phyloP scores from a whole-genome alignment of 805 yeast species.

The Wickerhamia fluorescens region DNA sequence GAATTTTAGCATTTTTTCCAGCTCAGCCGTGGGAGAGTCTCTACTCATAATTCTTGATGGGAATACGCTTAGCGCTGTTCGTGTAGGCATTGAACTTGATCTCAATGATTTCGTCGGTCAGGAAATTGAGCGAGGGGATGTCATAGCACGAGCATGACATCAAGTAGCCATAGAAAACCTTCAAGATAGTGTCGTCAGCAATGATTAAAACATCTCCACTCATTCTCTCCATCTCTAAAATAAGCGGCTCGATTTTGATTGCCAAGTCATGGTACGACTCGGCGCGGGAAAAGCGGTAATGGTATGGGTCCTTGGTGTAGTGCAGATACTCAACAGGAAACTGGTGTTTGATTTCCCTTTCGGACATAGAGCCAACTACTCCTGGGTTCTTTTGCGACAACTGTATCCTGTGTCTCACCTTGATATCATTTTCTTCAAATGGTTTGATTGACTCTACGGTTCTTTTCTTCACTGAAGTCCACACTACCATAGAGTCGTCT shows the following conservation, averaged over 20 bases:
- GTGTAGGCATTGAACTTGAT: conserved; percentile 81
- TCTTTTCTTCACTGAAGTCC: conserved; percentile 89
- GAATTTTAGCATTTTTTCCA: too few species aligned
- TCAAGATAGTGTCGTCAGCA: conserved; percentile 86
- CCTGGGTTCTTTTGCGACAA: conserved; percentile 89
- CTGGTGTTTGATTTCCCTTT: conserved; percentile 47
- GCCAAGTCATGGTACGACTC: conserved; percentile 97
- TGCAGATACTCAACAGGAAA: conserved; percentile 67
- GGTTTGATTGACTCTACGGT: conserved; percentile 73
- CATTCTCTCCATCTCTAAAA: conserved; percentile 90
- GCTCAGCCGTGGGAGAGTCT: too few species aligned
- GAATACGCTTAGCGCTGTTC: conserved; percentile 50
- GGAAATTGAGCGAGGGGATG: conserved; percentile 73
- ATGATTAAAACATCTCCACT: conserved; percentile 81
- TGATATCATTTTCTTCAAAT: conserved; percentile 56
- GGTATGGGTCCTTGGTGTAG: conserved; percentile 76
- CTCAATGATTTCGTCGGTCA: conserved; percentile 79
- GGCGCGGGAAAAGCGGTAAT: conserved; percentile 83
- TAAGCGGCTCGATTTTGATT: conserved; percentile 84
- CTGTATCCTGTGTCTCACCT: conserved; percentile 70
- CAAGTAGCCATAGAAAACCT: conserved; percentile 88
- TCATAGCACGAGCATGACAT: conserved; percentile 88
- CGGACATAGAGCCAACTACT: conserved; percentile 62
- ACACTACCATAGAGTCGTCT: conserved; percentile 67
- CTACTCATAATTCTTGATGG: conserved; percentile 7